Conservation (phyloP, 768 basidiomycete genomes). For the Tulasnella sp. region DNA sequence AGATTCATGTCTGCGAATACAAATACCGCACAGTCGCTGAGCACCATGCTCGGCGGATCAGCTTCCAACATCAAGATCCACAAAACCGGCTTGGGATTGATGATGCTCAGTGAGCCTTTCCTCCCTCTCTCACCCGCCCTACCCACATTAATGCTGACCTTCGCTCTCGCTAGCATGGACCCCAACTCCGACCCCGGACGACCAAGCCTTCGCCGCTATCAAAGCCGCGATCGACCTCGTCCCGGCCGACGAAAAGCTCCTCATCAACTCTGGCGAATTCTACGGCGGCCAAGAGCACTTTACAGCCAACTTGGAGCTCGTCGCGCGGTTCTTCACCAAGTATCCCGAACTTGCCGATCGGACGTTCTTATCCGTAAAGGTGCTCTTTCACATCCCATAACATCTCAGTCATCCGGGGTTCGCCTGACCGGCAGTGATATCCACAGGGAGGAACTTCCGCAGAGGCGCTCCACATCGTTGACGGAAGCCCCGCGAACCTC, state of each 20-base stretch:
- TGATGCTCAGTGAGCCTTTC: background rate
- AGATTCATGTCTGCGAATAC: slow-evolving; percentile 19
- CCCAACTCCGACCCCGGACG: slow-evolving; percentile 38
- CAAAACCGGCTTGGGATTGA: background rate
- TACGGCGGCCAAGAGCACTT: slow-evolving; percentile 25
- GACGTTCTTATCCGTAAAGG: slow-evolving; percentile 31
- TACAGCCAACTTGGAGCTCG: slow-evolving; percentile 27
- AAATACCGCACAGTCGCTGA: slow-evolving; percentile 17
- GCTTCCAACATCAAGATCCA: background rate
- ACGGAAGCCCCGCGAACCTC: slow-evolving; percentile 28
- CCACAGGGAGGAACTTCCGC: too few species aligned
- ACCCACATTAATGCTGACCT: background rate
- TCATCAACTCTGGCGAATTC: slow-evolving; percentile 36
- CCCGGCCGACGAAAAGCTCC: slow-evolving; percentile 32
- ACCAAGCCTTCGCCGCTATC: slow-evolving; percentile 50
- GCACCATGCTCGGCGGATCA: background rate
- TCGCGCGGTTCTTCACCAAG: slow-evolving; percentile 29
- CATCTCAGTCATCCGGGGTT: background rate
- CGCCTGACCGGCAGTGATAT: too few species aligned
- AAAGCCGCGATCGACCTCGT: slow-evolving; percentile 28
- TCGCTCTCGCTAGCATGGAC: slow-evolving; percentile 25
- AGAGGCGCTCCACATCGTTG: slow-evolving; percentile 13
- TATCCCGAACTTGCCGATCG: slow-evolving; percentile 24
- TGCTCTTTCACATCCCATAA: slow-evolving; percentile 19
- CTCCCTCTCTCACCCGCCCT: background rate